A percentile compares a stretch with the other conserved stretches of the same genome.
These are phyloP conservation scores for Abrus pulchellus DNA, from an alignment of 306 rosid genomes.

Conservation along the genomic window DNA sequence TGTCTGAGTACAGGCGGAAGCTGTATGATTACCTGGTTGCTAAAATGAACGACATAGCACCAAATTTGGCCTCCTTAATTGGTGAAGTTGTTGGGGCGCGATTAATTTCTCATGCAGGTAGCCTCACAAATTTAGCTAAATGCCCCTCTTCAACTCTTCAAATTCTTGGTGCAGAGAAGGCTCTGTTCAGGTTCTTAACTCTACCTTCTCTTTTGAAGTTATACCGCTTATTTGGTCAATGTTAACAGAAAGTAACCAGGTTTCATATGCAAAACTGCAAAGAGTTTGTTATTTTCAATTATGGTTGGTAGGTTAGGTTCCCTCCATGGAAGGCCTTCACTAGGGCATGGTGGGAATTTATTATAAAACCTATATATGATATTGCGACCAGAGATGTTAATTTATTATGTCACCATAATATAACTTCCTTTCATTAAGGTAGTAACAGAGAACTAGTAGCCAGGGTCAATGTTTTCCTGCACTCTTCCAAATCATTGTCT, in stretches of 20 bases:
- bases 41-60: slow-evolving; percentile 88
- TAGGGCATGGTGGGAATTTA: neutral
- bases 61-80: slow-evolving; percentile 86
- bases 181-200: slow-evolving; percentile 76
- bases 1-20: slow-evolving; percentile 77
- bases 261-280: neutral
- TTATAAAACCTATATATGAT: neutral
- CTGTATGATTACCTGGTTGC: slow-evolving; percentile 77
- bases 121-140: slow-evolving; percentile 90
- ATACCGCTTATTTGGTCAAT: neutral
- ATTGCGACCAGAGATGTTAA: neutral
- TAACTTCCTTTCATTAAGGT: slow-evolving; percentile 67
- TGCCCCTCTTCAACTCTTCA: slow-evolving; percentile 92
- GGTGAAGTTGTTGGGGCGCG: slow-evolving; percentile 94
- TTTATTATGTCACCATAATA: slow-evolving; percentile 51
- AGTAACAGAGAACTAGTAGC: slow-evolving; percentile 67
- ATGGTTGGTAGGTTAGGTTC: neutral
- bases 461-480: slow-evolving; percentile 77
- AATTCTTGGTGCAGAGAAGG: slow-evolving; percentile 94
- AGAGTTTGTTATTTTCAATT: neutral
- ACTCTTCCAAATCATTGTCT: slow-evolving; percentile 60
- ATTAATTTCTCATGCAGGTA: slow-evolving; percentile 86
- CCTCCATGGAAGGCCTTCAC: neutral
- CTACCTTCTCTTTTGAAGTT: neutral
- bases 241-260: neutral